Evolutionary conservation across 805 yeast species (phyloP).

Genomic region (Metschnikowia lunata): DNA sequence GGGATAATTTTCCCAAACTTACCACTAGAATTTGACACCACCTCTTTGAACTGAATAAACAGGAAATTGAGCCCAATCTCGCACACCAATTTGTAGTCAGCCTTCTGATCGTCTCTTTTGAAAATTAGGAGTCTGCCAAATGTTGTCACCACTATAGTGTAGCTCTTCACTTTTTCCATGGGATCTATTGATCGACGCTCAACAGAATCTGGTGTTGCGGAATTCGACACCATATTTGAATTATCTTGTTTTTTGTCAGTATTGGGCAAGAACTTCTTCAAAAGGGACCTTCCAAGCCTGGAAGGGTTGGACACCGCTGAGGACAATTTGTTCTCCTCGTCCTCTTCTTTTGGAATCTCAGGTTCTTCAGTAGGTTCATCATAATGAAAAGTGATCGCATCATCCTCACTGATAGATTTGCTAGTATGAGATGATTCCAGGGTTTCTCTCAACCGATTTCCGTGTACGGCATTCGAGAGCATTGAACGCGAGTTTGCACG

Average conservation of each 20-base stretch:
- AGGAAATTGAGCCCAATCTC: constrained; percentile 54
- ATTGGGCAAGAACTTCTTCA: constrained; percentile 21
- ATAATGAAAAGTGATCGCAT: constrained; percentile 12
- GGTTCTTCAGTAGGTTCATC: constrained; percentile 2
- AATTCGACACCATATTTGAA: constrained; percentile 1
- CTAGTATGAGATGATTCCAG: constrained; percentile 3
- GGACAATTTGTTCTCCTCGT: constrained; percentile 9
- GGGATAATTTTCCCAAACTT: constrained; percentile 31
- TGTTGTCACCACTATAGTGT: constrained; percentile 56
- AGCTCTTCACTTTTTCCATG: constrained; percentile 38
- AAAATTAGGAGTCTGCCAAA: constrained; percentile 62
- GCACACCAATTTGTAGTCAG: constrained; percentile 42
- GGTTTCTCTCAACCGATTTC: constrained; percentile 16
- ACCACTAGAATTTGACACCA: constrained; percentile 35
- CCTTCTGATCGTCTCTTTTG: constrained; percentile 36
- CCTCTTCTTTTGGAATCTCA: constrained; percentile 6
- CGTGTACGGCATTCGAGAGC: constrained; percentile 38
- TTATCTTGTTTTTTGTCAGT: constrained; percentile 15
- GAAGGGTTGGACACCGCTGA: constrained; percentile 8
- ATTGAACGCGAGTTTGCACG: constrained; percentile 22
- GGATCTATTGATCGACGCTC: constrained; percentile 6
- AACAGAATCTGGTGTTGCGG: neutral
- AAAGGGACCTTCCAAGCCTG: constrained; percentile 17
- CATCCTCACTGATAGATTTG: constrained; percentile 9
- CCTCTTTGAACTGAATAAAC: constrained; percentile 55